These are phyloP conservation scores for Benincasa hispida DNA, from an alignment of 306 rosid species.

Conservation along the genomic window DNA sequence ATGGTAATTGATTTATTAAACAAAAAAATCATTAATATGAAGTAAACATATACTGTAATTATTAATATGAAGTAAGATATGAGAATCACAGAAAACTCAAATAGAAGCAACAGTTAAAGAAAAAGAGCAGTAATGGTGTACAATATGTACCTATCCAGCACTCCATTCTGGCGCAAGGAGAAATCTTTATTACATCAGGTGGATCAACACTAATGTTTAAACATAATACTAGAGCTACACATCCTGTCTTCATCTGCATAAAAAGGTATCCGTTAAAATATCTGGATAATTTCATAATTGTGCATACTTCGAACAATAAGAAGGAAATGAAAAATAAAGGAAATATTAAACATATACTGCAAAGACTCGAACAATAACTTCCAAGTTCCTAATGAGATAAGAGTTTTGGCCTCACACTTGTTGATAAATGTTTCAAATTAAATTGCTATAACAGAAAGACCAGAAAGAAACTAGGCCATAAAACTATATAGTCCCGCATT, in stretches of 20 bases:
- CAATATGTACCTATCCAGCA: slow-evolving; percentile 96
- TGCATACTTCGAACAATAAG: background rate
- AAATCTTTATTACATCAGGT: slow-evolving; percentile 95
- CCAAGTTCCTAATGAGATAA: background rate
- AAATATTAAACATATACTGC: slow-evolving; percentile 6
- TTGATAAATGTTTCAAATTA: background rate
- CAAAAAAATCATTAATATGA: background rate
- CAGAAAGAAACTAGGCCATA: background rate
- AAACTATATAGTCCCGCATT: background rate
- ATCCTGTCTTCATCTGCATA: slow-evolving; percentile 99
- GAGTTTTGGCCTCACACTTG: background rate
- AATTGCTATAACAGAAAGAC: background rate
- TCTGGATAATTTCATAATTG: background rate
- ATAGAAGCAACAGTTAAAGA: slow-evolving; percentile 4
- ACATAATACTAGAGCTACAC: slow-evolving; percentile 93
- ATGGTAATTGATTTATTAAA: background rate
- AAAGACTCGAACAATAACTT: background rate
- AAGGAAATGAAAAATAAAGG: slow-evolving; percentile 10
- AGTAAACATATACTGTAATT: background rate
- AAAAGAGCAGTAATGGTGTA: slow-evolving; percentile 9
- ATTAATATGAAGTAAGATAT: background rate
- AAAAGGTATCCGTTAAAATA: slow-evolving; percentile 25
- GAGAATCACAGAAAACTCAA: slow-evolving; percentile 4
- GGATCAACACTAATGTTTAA: slow-evolving; percentile 96
- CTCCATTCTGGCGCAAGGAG: slow-evolving; percentile 99